Conservation (phyloP, 208 protist genomes). For the Strigomonas culicis region DNA sequence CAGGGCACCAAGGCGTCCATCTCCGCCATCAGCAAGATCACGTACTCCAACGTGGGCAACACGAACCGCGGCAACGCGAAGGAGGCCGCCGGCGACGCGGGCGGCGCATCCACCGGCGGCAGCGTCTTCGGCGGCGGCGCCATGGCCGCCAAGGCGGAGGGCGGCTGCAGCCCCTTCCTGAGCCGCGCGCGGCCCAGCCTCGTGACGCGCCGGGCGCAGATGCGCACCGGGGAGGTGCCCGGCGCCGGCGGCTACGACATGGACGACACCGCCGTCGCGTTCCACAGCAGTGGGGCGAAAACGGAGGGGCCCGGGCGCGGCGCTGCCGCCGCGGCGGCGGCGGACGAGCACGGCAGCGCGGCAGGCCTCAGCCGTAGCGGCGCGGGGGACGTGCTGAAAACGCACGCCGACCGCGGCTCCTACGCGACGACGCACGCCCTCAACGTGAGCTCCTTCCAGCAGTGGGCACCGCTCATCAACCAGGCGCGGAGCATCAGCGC, state of each 20-base stretch:
- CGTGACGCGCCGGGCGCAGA: slow-evolving; percentile 25
- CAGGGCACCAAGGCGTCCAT: slow-evolving; percentile 81
- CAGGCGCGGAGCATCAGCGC: background rate
- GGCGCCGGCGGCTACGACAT: background rate
- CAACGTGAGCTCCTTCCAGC: slow-evolving; percentile 50
- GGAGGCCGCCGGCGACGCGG: background rate
- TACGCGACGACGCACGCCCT: slow-evolving; percentile 61
- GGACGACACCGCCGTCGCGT: slow-evolving; percentile 13
- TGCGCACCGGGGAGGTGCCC: slow-evolving; percentile 11
- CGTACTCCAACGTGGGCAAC: slow-evolving; percentile 31
- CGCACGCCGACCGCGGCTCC: background rate
- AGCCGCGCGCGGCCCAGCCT: slow-evolving; percentile 26
- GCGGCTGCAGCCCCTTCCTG: background rate
- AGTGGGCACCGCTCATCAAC: slow-evolving; percentile 55
- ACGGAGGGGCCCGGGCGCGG: background rate
- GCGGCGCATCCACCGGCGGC: background rate
- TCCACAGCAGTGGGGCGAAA: slow-evolving; percentile 14
- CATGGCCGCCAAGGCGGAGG: slow-evolving; percentile 14
- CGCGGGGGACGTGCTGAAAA: background rate
- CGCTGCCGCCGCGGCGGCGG: background rate
- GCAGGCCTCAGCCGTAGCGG: background rate
- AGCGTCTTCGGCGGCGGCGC: background rate
- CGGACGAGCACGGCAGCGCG: background rate
- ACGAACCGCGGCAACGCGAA: background rate
- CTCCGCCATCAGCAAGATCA: slow-evolving; percentile 73